Base-by-base conservation (phyloP, 768 basidiomycete species). In the Phlebiopsis gigantea region DNA sequence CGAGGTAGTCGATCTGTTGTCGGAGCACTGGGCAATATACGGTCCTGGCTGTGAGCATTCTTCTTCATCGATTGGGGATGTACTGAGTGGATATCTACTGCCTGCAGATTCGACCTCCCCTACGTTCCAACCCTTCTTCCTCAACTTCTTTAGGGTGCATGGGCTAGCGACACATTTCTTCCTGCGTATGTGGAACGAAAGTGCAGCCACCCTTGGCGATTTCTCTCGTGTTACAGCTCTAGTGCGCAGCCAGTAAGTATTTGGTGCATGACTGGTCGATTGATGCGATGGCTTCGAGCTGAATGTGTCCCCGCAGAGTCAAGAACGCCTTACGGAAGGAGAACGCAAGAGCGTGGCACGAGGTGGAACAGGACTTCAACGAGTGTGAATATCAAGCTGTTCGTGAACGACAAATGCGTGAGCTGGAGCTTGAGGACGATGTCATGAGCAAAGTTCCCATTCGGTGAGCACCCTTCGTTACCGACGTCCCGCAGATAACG, bases 121-220 rank as follows among this genome's bases (percentile, higher is more conserved):
- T 2, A 80, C 83, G 1, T 93, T 90, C 68, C 85, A 90, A 60
- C 92, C 92, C 0, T 92, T 93, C 73, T 89, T 95, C 72, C 78
- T 95, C 61, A 89, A 90, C 62, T 90, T 94, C 65, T 79, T 81
- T 66, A 84, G 79, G 60, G 85, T 93, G 4, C 93, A 97, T 69
- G 75, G 79, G 9, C 73, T 93, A n/a, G 88, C 88, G 5, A 83
- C 86, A 3, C 81, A 82, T 46, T 94, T 95, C 75, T 95, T 95
- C 72, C 73, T 92, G n/a, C 81, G 90, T 30, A 93, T 96, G 84
- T 96, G 91, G 92, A 81, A 79, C 62, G 93, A 96, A 68, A 90
- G 88, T 64, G 85, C 87, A 12, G 88, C 93, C 1, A 83, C 87
- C 3, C 65, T 69, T 12, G 84, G 77, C 19, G 93, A 96, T 70